Evolutionary conservation across 257 asterid species (phyloP), one percentile per base, ranked within the genome.

Genomic region (Coffea canephora): DNA sequence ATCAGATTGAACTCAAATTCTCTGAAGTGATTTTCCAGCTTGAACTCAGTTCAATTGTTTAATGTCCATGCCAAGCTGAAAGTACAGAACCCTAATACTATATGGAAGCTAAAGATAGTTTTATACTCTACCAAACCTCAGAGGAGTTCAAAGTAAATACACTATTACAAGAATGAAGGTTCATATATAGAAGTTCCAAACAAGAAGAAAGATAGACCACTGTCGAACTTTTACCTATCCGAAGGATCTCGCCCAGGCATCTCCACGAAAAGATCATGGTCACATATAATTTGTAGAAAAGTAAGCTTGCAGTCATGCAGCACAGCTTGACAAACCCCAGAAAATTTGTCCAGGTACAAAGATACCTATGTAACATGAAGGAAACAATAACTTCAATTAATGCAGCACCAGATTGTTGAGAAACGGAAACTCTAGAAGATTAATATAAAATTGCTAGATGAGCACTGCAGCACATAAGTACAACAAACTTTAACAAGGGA

Each of bases 181-280:
- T 3, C 3, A n/a, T 2, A 18, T 5, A 57, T 7, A 16, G 19
- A 16, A 57, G 25, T 50, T 61, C 62, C 67, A 77, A 81, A 48
- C 67, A 72, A 69, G 59, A 74, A 80, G 13, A 57, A 69, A 5
- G n/a, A 55, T 70, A 48, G 79, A 77, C 69, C 52, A 65, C 16
- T 71, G 55, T 75, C 77, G 61, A 78, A 78, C 19, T 45, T 70
- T 81, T 87, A 96, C 99, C 99, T 90, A 89, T 96, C 99, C 31
- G 99, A 96, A 81, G 99, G 99, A 86, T 96, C 99, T 87, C 98
- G 84, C 71, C 99, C 99, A 69, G 99, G 99, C 99, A 96, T 96
- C 89, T 96, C 99, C 87, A 96, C 97, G 81, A 96, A 96, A 68
- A 96, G 98, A 87, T 96, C 99, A 9, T 96, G 99, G 86, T 96